phyloP scores from a whole-genome alignment of 768 basidiomycete species.

The Rhizopogon vesiculosus region DNA sequence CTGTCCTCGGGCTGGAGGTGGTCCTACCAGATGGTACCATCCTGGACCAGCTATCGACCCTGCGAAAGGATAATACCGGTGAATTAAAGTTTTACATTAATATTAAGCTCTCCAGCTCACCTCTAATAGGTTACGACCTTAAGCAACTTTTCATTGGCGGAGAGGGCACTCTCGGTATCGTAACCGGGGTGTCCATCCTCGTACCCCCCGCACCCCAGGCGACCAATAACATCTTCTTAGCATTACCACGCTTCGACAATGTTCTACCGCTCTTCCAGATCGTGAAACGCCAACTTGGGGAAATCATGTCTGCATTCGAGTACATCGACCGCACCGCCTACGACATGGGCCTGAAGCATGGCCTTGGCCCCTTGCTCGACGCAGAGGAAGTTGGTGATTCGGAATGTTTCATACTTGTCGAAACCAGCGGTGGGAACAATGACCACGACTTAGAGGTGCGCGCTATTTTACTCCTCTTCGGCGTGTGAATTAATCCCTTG shows the following conservation, averaged over 20 bases:
- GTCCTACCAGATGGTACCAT: conserved; percentile 93
- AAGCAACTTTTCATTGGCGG: conserved; percentile 98
- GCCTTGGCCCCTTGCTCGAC: conserved; percentile 71
- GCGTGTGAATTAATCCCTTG: neutral
- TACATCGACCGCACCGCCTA: conserved; percentile 88
- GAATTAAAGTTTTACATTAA: conserved; percentile 14
- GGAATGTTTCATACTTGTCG: conserved; percentile 86
- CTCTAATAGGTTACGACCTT: conserved; percentile 81
- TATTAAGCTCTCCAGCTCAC: neutral
- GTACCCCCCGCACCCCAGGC: conserved; percentile 81
- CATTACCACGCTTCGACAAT: conserved; percentile 80
- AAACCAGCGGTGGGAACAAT: conserved; percentile 89
- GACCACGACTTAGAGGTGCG: conserved; percentile 91
- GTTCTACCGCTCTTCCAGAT: conserved; percentile 82
- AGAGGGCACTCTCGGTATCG: conserved; percentile 93
- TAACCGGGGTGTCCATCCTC: conserved; percentile 93
- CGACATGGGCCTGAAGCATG: conserved; percentile 78
- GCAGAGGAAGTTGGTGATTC: conserved; percentile 73
- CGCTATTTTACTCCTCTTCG: conserved; percentile 8
- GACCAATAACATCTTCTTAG: conserved; percentile 88
- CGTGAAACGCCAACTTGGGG: conserved; percentile 79
- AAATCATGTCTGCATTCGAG: conserved; percentile 97
- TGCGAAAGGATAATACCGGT: conserved; percentile 98
- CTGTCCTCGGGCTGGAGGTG: conserved; percentile 92
- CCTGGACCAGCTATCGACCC: conserved; percentile 80